A percentile compares a stretch with the other conserved stretches of the same genome.
These are phyloP conservation scores for Aeschynomene evenia DNA, from an alignment of 306 rosid genomes.

Conservation along the genomic window DNA sequence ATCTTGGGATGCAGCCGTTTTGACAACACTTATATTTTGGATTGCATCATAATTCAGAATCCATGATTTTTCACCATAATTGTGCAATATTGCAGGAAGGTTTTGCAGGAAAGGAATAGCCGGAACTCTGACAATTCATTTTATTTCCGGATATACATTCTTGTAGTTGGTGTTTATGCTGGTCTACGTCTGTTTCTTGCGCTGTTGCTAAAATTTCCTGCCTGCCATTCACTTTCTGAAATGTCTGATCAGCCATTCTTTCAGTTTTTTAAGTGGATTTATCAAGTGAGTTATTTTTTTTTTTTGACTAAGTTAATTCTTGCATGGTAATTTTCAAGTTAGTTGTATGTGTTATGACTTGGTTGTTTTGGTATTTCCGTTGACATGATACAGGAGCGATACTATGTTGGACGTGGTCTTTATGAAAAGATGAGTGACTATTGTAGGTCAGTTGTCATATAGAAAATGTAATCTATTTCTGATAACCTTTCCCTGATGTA, in stretches of 20 bases:
- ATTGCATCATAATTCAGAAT: not conserved
- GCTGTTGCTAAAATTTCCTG: slow-evolving; percentile 72
- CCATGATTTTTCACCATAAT: slow-evolving; percentile 8
- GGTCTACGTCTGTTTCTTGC: slow-evolving; percentile 63
- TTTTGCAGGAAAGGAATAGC: slow-evolving; percentile 76
- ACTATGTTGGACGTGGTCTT: slow-evolving; percentile 95
- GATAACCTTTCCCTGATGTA: not conserved
- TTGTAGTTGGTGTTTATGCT: slow-evolving; percentile 86
- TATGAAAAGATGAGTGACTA: slow-evolving; percentile 81
- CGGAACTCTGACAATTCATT: slow-evolving; percentile 61
- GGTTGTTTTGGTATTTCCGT: slow-evolving; percentile 22
- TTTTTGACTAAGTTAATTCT: not conserved
- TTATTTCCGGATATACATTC: slow-evolving; percentile 87
- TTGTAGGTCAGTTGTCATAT: slow-evolving; percentile 61
- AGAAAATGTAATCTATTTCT: slow-evolving; percentile 10
- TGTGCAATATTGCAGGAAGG: slow-evolving; percentile 69
- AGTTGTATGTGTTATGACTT: slow-evolving; percentile 30
- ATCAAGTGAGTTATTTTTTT: slow-evolving; percentile 55
- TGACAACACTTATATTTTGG: slow-evolving; percentile 4
- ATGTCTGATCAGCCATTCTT: slow-evolving; percentile 91
- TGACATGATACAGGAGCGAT: slow-evolving; percentile 72
- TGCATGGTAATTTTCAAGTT: not conserved
- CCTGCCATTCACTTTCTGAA: slow-evolving; percentile 79
- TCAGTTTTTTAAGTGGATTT: slow-evolving; percentile 98
- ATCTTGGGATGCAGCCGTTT: not conserved